Evolutionary conservation across 257 asterid species (phyloP).

Genomic region (Schizonepeta tenuifolia): DNA sequence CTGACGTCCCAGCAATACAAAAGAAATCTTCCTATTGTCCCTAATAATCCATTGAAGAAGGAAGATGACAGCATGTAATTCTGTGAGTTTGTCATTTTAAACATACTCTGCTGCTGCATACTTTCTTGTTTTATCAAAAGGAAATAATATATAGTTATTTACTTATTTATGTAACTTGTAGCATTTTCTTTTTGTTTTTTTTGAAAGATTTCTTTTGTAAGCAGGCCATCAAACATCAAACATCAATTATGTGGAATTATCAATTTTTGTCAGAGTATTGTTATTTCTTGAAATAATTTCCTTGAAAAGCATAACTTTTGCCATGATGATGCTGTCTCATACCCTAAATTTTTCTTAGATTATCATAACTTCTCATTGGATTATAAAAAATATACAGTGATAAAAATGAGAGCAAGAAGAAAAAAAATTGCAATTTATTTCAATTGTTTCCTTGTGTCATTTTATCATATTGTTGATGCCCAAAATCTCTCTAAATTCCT

Average conservation of each 20-base stretch:
- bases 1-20: constrained; percentile 75
- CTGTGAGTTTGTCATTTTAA: background rate
- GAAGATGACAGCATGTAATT: constrained; percentile 44
- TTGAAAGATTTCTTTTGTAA: background rate
- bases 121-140: background rate
- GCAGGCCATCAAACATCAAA: background rate
- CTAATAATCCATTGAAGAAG: constrained; percentile 55
- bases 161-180: background rate
- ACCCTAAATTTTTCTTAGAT: background rate
- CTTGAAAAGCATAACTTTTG: background rate
- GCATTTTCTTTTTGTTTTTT: background rate
- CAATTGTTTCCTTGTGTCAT: background rate
- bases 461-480: constrained; percentile 38
- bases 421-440: background rate
- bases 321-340: background rate
- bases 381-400: background rate
- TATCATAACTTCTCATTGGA: background rate
- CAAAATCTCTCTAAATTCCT: constrained; percentile 55
- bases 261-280: background rate
- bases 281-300: background rate
- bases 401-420: background rate
- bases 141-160: constrained; percentile 19
- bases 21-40: constrained; percentile 71
- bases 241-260: background rate
- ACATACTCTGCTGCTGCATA: background rate